phyloP scores from a whole-genome alignment of 441 rosid species.

The Jatropha podagrica region DNA sequence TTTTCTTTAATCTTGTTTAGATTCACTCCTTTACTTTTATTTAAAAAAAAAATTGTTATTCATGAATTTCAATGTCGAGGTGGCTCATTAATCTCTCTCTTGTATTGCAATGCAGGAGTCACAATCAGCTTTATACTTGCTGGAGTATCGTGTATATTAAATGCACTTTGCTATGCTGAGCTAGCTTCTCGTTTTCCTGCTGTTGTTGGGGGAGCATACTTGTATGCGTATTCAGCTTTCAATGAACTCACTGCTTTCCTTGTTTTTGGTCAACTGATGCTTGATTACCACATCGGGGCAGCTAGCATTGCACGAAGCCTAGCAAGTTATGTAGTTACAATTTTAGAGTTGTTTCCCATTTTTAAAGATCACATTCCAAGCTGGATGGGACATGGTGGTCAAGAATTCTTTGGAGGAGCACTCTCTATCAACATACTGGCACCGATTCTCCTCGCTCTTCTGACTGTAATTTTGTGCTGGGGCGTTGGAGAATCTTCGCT shows the following conservation, averaged over 20 bases:
- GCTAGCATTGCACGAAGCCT: conserved; percentile 96
- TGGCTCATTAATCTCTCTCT: background rate
- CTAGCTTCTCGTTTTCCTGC: conserved; percentile 94
- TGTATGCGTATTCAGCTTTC: conserved; percentile 84
- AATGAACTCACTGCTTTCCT: conserved; percentile 93
- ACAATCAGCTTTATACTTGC: conserved; percentile 88
- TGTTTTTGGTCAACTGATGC: conserved; percentile 87
- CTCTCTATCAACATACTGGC: conserved; percentile 82
- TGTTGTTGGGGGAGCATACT: conserved; percentile 97
- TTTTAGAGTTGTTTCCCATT: conserved; percentile 73
- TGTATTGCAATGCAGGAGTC: conserved; percentile 54
- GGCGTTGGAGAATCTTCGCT: conserved; percentile 85
- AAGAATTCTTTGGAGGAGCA: conserved; percentile 79
- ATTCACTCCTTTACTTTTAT: too few species aligned
- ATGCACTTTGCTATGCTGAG: conserved; percentile 95
- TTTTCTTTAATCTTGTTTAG: background rate
- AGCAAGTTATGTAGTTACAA: conserved; percentile 69
- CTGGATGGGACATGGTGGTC: conserved; percentile 86
- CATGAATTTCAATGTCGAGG: conserved; percentile 4
- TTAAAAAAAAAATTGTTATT: background rate
- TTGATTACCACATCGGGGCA: conserved; percentile 96
- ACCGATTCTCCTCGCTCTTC: conserved; percentile 62
- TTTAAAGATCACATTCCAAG: conserved; percentile 60
- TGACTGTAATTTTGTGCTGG: conserved; percentile 68
- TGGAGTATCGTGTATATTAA: conserved; percentile 83